Evolutionary conservation across 495 filamentous ascomycete genomes (phyloP).

Genomic region (Daldinia decipiens): DNA sequence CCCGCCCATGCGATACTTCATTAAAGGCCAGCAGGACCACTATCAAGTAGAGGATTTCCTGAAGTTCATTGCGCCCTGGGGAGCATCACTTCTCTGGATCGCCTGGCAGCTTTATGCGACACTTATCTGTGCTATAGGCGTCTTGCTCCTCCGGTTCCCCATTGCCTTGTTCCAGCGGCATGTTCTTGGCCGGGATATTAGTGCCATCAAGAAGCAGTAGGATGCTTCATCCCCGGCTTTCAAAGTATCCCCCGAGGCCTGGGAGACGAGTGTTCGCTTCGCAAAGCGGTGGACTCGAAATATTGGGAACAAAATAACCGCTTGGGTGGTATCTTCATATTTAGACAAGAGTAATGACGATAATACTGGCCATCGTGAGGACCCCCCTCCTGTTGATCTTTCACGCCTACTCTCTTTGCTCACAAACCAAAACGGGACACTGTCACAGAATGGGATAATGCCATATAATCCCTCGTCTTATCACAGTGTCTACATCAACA

Average conservation of each 20-base stretch:
- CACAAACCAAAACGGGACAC: not conserved
- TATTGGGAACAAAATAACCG: not conserved
- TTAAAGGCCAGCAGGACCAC: constrained; percentile 79
- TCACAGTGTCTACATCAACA: not conserved
- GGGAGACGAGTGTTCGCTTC: not conserved
- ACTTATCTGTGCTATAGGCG: constrained; percentile 68
- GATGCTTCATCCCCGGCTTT: constrained; percentile 13
- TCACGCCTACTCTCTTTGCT: not conserved
- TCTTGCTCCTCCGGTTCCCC: constrained; percentile 38
- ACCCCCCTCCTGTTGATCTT: not conserved
- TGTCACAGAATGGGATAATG: not conserved
- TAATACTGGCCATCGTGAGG: not conserved
- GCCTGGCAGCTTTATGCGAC: constrained; percentile 71
- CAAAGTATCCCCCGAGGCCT: not conserved
- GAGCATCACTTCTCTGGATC: constrained; percentile 59
- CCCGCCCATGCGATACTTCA: constrained; percentile 64
- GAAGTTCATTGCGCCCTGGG: constrained; percentile 68
- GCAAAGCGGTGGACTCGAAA: not conserved
- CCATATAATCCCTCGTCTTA: not conserved
- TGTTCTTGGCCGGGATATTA: constrained; percentile 20
- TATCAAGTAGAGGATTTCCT: constrained; percentile 85
- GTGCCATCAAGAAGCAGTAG: constrained; percentile 33
- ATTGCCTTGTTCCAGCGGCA: constrained; percentile 10
- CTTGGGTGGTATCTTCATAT: not conserved
- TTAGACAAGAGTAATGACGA: not conserved